A percentile compares a stretch with the other conserved stretches of the same genome.
These are phyloP conservation scores for Kazachstania sp. DNA, from an alignment of 1,139 yeast species.

Conservation along the genomic window DNA sequence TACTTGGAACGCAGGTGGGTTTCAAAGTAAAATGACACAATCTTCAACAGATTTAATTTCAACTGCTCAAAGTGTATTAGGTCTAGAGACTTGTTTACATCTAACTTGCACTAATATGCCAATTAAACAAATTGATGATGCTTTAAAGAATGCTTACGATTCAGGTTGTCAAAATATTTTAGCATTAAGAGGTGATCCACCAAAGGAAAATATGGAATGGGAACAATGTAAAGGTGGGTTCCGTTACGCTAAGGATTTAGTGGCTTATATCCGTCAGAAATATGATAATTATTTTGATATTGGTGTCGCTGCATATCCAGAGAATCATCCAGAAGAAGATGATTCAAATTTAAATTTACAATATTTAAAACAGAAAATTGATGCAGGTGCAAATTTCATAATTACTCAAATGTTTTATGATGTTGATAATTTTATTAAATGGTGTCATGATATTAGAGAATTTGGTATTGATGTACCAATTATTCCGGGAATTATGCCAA, in stretches of 20 bases:
- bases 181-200: slow-evolving; percentile 82
- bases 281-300: slow-evolving; percentile 59
- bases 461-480: slow-evolving; percentile 80
- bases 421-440: slow-evolving; percentile 68
- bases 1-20: slow-evolving; percentile 98
- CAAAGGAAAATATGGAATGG: slow-evolving; percentile 37
- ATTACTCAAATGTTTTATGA: slow-evolving; percentile 93
- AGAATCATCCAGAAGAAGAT: slow-evolving; percentile 71
- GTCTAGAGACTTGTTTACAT: slow-evolving; percentile 96
- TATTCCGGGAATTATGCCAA: slow-evolving; percentile 98
- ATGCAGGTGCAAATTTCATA: slow-evolving; percentile 87
- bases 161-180: slow-evolving; percentile 93
- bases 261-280: slow-evolving; percentile 44
- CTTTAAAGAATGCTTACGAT: slow-evolving; percentile 73
- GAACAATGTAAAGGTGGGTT: slow-evolving; percentile 57
- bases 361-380: slow-evolving; percentile 77
- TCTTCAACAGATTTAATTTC: slow-evolving; percentile 82
- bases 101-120: slow-evolving; percentile 96
- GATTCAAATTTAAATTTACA: slow-evolving; percentile 45
- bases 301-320: slow-evolving; percentile 73
- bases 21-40: slow-evolving; percentile 44
- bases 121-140: slow-evolving; percentile 68
- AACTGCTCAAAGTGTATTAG: slow-evolving; percentile 86
- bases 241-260: slow-evolving; percentile 60
- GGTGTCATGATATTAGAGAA: slow-evolving; percentile 69